These are phyloP conservation scores for Polyporus tsugae DNA, from an alignment of 1,284 basidiomycete genomes.

Conservation along the genomic window DNA sequence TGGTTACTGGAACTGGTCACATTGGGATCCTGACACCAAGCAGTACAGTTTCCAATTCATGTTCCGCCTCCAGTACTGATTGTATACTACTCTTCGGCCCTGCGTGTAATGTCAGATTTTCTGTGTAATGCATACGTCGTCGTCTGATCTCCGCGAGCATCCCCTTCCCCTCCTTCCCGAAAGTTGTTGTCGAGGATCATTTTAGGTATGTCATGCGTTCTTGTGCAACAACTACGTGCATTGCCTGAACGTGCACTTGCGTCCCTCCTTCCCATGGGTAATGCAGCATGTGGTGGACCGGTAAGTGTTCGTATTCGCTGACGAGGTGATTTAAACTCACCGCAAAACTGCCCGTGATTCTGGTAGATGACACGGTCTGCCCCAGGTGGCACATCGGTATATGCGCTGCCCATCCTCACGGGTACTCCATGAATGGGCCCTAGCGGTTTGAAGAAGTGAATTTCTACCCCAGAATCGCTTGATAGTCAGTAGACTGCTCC, in stretches of 20 bases:
- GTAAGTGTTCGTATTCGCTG: neutral
- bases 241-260: neutral
- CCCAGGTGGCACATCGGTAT: neutral
- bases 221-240: neutral
- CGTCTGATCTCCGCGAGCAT: neutral
- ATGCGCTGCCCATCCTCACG: neutral
- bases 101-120: conserved; percentile 15
- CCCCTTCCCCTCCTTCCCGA: neutral
- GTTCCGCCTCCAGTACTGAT: conserved; percentile 76
- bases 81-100: conserved; percentile 25
- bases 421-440: neutral
- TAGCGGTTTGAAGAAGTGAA: neutral
- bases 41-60: conserved; percentile 96
- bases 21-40: conserved; percentile 97
- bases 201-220: neutral
- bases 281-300: neutral
- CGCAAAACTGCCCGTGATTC: neutral
- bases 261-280: neutral
- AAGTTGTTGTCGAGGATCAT: neutral
- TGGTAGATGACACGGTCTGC: neutral
- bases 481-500: no score
- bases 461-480: neutral
- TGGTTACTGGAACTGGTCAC: conserved; percentile 94
- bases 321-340: neutral
- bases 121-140: neutral